Evolutionary conservation across 108 stramenopile species (phyloP).

Genomic region (Skeletonema potamos): DNA sequence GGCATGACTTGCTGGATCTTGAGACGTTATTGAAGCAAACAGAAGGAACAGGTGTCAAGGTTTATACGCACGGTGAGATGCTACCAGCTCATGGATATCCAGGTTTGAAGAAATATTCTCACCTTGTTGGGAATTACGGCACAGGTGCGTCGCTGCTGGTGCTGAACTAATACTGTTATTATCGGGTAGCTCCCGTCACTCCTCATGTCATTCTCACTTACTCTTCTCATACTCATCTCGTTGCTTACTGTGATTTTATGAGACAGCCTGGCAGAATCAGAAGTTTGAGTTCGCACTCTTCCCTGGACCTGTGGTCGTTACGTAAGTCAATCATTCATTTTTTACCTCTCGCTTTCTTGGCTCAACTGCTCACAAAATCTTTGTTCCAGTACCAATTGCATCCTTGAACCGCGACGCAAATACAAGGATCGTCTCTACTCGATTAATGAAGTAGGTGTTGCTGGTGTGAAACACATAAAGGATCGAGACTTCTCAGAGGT

Average conservation of each 20-base stretch:
- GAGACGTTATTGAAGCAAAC: slow-evolving; percentile 74
- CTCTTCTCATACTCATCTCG: too few species aligned
- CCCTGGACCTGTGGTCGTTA: slow-evolving; percentile 45
- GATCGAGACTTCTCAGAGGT: slow-evolving; percentile 74
- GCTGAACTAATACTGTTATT: too few species aligned
- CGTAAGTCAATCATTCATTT: neutral
- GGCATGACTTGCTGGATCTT: slow-evolving; percentile 76
- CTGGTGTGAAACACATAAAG: slow-evolving; percentile 68
- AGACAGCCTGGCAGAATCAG: slow-evolving; percentile 86
- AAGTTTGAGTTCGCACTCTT: slow-evolving; percentile 78
- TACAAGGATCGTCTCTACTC: slow-evolving; percentile 79
- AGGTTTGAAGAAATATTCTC: slow-evolving; percentile 66
- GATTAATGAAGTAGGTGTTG: slow-evolving; percentile 75
- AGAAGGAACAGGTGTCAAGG: slow-evolving; percentile 82
- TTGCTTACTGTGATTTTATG: too few species aligned
- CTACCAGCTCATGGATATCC: slow-evolving; percentile 86
- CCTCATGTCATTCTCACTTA: too few species aligned
- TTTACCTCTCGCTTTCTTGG: neutral
- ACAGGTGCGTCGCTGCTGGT: too few species aligned
- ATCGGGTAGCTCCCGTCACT: too few species aligned
- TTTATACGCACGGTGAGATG: slow-evolving; percentile 90
- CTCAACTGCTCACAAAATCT: neutral
- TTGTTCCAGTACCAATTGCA: slow-evolving; percentile 72
- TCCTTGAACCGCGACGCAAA: slow-evolving; percentile 65
- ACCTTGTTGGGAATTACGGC: slow-evolving; percentile 80